Conservation (phyloP, 805 yeast species). For the Candida argentea region DNA sequence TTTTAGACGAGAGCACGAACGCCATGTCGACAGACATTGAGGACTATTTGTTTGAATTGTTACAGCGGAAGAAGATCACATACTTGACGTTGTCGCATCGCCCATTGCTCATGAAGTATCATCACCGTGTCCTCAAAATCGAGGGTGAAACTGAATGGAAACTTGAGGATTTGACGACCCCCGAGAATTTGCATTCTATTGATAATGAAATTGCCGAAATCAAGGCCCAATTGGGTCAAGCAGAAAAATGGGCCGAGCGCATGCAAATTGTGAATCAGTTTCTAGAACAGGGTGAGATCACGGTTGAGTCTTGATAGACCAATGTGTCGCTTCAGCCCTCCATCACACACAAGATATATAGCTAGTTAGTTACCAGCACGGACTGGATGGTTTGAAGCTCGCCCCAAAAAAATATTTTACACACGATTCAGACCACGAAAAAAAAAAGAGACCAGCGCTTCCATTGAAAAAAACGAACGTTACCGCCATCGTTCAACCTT, state of each 20-base stretch:
- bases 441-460: too few species aligned
- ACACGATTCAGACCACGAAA: too few species aligned
- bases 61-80: constrained; percentile 62
- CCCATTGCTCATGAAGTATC: constrained; percentile 76
- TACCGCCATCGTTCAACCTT: too few species aligned
- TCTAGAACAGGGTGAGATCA: too few species aligned
- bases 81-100: constrained; percentile 78
- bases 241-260: constrained; percentile 49
- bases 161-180: constrained; percentile 55
- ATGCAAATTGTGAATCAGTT: too few species aligned
- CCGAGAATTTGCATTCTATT: constrained; percentile 53
- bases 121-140: constrained; percentile 64
- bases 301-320: too few species aligned
- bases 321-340: too few species aligned
- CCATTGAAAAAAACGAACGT: too few species aligned
- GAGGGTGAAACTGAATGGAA: constrained; percentile 33
- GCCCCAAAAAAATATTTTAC: too few species aligned
- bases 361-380: too few species aligned
- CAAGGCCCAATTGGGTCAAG: constrained; percentile 48
- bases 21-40: constrained; percentile 88
- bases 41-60: constrained; percentile 69
- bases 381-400: too few species aligned
- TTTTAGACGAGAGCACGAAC: constrained; percentile 88
- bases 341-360: too few species aligned
- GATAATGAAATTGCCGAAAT: constrained; percentile 69